These are phyloP conservation scores for Saccharomycopsis olivae DNA, from an alignment of 805 yeast species.

Conservation along the genomic window DNA sequence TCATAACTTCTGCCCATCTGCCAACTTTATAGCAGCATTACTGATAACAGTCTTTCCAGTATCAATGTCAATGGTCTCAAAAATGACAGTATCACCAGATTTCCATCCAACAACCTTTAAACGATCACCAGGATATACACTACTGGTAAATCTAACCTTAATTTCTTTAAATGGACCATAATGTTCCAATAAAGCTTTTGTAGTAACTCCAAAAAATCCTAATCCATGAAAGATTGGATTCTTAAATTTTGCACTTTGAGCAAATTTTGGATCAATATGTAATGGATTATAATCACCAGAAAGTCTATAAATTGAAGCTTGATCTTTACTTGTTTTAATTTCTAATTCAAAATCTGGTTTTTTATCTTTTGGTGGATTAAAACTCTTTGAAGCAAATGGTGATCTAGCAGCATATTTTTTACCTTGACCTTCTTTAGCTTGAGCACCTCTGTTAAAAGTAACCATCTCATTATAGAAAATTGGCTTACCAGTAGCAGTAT, in stretches of 20 bases:
- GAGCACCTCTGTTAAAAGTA: constrained; percentile 65
- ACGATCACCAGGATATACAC: constrained; percentile 92
- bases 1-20: constrained; percentile 11
- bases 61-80: constrained; percentile 75
- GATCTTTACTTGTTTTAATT: constrained; percentile 52
- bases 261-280: constrained; percentile 88
- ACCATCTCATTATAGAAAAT: constrained; percentile 77
- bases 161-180: constrained; percentile 76
- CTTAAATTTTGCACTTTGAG: constrained; percentile 76
- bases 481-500: constrained; percentile 54
- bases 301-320: constrained; percentile 82
- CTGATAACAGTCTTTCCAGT: constrained; percentile 71
- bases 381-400: constrained; percentile 41
- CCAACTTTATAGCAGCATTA: constrained; percentile 72
- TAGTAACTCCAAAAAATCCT: constrained; percentile 75
- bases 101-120: constrained; percentile 80
- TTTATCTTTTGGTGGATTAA: constrained; percentile 44
- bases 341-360: constrained; percentile 57
- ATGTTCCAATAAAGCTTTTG: constrained; percentile 65
- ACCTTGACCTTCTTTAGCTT: constrained; percentile 42
- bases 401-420: constrained; percentile 37
- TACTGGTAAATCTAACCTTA: constrained; percentile 83
- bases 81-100: constrained; percentile 51
- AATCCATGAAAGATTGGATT: constrained; percentile 90
- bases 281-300: constrained; percentile 94